Base-by-base conservation (phyloP, 495 filamentous ascomycete species). In the Penicillium mononematosum region DNA sequence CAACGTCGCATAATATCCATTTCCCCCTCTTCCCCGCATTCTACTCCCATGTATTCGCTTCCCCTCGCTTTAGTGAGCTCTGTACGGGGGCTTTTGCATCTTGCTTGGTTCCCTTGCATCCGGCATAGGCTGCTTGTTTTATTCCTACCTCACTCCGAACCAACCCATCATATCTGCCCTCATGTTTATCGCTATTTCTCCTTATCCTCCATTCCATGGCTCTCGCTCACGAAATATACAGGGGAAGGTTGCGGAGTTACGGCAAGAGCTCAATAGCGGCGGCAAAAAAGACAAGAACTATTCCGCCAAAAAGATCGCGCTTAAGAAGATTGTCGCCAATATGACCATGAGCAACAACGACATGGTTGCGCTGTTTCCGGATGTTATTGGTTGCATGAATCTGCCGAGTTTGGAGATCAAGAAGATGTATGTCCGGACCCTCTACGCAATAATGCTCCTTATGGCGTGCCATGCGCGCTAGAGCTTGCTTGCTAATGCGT, bases 331-430 rank as follows among this genome's bases (percentile, higher is more conserved):
- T 62, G 94, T 99, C 66, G 94, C 94, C 62, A 99, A 98, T 69
- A 98, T 99, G 94, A 98, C 94, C 53, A 98, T 98, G 94, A 96
- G 91, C 83, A 99, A 98, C 73, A 99, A 99, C 65, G 94, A 99
- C 73, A 99, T 99, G 94, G 88, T 97, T 50, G 91, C 89, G 22
- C 76, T 99, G 56, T 99, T 99, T 62, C 92, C 95, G 24, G 94
- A 99, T 71, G 86, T 99, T 38, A 87, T 98, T 63, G 85, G 78
- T 49, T 96, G 92, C 78, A 99, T 99, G 94, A 85, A 88, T 55
- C 88, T 98, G 53, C 88, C 87, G 44, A 92, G 88, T 62, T 76
- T 98, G 69, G 94, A 99, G 78, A 97, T 99, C 75, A 99, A 99
- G 83, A 99, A 99, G 81, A 99, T 99, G 94, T 96, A 78, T 59